These are phyloP conservation scores for Salix suchowensis DNA, from an alignment of 345 rosid species.

Conservation along the genomic window DNA sequence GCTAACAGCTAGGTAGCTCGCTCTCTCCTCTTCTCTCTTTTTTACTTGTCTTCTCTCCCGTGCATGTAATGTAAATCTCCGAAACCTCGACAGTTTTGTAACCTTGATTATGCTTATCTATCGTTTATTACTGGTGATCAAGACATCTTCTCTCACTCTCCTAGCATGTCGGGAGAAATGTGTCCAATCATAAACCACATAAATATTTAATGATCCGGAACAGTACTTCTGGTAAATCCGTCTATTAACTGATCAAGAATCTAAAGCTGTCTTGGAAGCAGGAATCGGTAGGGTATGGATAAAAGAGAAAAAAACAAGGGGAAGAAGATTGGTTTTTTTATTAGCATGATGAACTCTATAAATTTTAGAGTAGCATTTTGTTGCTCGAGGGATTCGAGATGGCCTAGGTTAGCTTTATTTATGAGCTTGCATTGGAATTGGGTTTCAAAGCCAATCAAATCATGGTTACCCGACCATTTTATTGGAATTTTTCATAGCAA, in stretches of 20 bases:
- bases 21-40: not conserved
- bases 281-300: no score
- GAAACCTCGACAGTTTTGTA: slow-evolving; percentile 39
- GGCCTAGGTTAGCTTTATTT: not conserved
- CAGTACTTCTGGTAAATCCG: no score
- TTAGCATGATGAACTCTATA: no score
- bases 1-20: slow-evolving; percentile 26
- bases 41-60: not conserved
- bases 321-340: not conserved
- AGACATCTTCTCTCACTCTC: no score
- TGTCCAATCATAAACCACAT: no score
- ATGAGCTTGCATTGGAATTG: not conserved
- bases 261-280: no score
- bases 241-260: no score
- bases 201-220: no score
- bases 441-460: not conserved
- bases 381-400: not conserved
- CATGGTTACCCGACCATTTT: not conserved
- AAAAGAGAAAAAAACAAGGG: no score
- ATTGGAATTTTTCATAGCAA: not conserved
- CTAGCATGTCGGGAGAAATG: no score
- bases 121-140: not conserved
- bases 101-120: not conserved
- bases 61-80: slow-evolving; percentile 40
- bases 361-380: not conserved